Conservation (phyloP, 495 filamentous ascomycete genomes). For the Parachaetomium inaequale region DNA sequence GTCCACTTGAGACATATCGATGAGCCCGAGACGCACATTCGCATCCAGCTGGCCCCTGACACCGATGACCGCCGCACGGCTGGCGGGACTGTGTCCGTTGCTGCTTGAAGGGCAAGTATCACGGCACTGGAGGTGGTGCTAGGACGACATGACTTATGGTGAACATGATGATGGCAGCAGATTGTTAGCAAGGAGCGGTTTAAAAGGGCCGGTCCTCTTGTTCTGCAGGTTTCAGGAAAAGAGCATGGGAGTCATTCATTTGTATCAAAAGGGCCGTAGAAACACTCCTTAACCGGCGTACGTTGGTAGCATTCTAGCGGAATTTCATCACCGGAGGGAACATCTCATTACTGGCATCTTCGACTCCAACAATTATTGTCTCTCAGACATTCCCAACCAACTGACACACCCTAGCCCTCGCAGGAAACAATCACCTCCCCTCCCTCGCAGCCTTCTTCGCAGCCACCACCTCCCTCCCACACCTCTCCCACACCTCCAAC, state of each 20-base stretch:
- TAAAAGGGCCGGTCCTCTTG: neutral
- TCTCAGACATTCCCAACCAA: neutral
- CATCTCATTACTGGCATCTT: neutral
- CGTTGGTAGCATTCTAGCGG: neutral
- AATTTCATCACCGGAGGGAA: neutral
- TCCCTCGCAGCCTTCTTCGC: neutral
- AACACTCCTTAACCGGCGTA: no score
- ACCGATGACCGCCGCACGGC: slow-evolving; percentile 6
- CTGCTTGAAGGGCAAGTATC: neutral
- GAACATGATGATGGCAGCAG: neutral
- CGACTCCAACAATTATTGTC: neutral
- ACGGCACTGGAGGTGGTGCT: neutral
- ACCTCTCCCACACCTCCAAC: slow-evolving; percentile 56
- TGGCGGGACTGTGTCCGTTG: slow-evolving; percentile 6
- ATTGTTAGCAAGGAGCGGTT: neutral
- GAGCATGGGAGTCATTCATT: neutral
- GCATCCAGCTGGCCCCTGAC: slow-evolving; percentile 7
- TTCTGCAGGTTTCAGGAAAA: neutral
- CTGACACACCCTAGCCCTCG: neutral
- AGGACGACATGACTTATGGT: neutral
- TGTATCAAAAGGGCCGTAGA: neutral
- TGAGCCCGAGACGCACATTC: neutral
- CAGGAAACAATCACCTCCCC: neutral
- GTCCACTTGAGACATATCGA: neutral
- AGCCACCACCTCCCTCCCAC: slow-evolving; percentile 33